phyloP scores from a whole-genome alignment of 1,139 yeast species.

The Candida labiduridarum region DNA sequence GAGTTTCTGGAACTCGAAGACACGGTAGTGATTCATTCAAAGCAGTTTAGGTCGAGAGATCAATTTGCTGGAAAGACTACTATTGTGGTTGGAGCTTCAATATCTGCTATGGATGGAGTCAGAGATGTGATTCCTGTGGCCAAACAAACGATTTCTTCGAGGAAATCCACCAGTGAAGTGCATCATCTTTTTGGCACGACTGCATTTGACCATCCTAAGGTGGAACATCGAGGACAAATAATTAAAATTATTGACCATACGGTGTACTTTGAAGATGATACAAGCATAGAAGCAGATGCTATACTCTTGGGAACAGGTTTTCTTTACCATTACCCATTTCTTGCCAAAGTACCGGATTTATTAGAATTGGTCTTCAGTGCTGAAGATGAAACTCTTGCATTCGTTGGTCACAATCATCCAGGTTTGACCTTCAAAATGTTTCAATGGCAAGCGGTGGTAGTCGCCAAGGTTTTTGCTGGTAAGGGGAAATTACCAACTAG shows the following conservation, averaged over 20 bases:
- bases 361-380: slow-evolving; percentile 41
- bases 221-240: slow-evolving; percentile 32
- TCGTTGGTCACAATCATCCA: slow-evolving; percentile 46
- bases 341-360: slow-evolving; percentile 29
- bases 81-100: slow-evolving; percentile 45
- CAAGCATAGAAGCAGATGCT: slow-evolving; percentile 31
- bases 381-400: slow-evolving; percentile 36
- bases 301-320: slow-evolving; percentile 50
- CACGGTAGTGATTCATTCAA: slow-evolving; percentile 39
- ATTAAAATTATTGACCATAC: slow-evolving; percentile 25
- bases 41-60: slow-evolving; percentile 35
- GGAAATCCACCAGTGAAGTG: slow-evolving; percentile 46
- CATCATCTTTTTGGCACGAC: slow-evolving; percentile 45
- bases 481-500: slow-evolving; percentile 33
- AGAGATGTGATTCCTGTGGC: slow-evolving; percentile 43
- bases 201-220: slow-evolving; percentile 37
- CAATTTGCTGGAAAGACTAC: slow-evolving; percentile 32
- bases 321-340: slow-evolving; percentile 44
- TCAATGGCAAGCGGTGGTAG: slow-evolving; percentile 44
- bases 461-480: slow-evolving; percentile 36
- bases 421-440: slow-evolving; percentile 42
- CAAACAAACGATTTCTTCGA: slow-evolving; percentile 27
- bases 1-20: slow-evolving; percentile 30
- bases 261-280: slow-evolving; percentile 33
- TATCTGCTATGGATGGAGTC: slow-evolving; percentile 46